Evolutionary conservation across 2,329 filamentous ascomycete species (phyloP).

Genomic region (Iodosphaeria phyllophila): DNA sequence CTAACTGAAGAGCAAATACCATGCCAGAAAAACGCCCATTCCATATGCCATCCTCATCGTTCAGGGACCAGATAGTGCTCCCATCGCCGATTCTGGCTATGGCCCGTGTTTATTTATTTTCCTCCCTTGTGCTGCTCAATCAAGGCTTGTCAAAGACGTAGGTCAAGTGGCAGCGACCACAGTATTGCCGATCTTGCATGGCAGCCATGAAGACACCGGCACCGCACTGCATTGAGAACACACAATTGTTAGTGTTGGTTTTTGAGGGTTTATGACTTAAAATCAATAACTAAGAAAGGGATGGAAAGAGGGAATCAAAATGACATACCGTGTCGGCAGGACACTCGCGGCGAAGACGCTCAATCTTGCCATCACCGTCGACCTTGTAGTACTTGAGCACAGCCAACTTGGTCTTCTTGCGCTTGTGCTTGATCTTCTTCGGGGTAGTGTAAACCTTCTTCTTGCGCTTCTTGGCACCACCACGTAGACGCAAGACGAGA

Average conservation of each 20-base stretch:
- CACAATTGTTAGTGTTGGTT: conserved; percentile 1
- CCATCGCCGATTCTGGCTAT: too few relatives aligned
- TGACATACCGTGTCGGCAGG: conserved; percentile 63
- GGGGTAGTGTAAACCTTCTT: conserved; percentile 99
- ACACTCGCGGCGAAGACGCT: conserved; percentile 97
- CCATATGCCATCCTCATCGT: too few relatives aligned
- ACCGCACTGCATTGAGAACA: conserved; percentile 54
- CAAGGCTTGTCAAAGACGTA: conserved; percentile 50
- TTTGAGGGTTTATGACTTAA: too few relatives aligned
- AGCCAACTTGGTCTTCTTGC: conserved; percentile 99
- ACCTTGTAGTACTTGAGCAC: conserved; percentile 99
- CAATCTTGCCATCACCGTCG: conserved; percentile 98
- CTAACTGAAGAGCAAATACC: too few relatives aligned
- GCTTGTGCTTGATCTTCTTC: conserved; percentile 99
- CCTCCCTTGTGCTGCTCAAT: too few relatives aligned
- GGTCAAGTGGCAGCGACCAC: conserved; percentile 54
- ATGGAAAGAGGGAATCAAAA: not conserved
- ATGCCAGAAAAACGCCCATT: too few relatives aligned
- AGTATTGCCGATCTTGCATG: conserved; percentile 99
- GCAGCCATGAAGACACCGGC: conserved; percentile 99
- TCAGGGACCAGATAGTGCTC: too few relatives aligned
- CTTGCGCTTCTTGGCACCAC: conserved; percentile 99
- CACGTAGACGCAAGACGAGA: conserved; percentile 92
- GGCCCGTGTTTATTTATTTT: too few relatives aligned
- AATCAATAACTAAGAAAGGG: not conserved